phyloP scores from a whole-genome alignment of 2,329 filamentous ascomycete genomes.

The Diplodia mutila region DNA sequence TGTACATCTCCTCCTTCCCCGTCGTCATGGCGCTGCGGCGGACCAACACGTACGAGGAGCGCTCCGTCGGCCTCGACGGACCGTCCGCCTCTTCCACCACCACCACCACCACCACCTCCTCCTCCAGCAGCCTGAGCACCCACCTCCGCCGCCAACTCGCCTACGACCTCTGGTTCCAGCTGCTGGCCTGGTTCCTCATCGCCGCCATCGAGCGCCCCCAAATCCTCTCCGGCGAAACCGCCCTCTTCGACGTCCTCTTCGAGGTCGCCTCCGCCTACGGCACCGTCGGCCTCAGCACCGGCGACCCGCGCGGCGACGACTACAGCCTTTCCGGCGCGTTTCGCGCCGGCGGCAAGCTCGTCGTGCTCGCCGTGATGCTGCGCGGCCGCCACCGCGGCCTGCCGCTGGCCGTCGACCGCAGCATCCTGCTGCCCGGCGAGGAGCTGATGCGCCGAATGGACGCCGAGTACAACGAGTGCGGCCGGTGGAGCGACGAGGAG shows the following conservation, averaged over 20 bases:
- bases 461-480: conserved; percentile 31
- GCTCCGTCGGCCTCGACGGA: conserved; percentile 66
- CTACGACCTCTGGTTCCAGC: conserved; percentile 70
- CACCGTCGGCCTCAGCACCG: conserved; percentile 64
- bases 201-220: conserved; percentile 62
- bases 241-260: conserved; percentile 49
- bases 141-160: conserved; percentile 68
- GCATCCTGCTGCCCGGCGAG: conserved; percentile 38
- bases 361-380: conserved; percentile 62
- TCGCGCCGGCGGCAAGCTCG: conserved; percentile 60
- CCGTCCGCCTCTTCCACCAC: no score
- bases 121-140: conserved; percentile 38
- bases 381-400: conserved; percentile 37
- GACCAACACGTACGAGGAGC: conserved; percentile 73
- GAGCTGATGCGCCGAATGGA: conserved; percentile 42
- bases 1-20: conserved; percentile 68
- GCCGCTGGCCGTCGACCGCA: conserved; percentile 38
- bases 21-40: conserved; percentile 67
- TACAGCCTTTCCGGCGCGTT: conserved; percentile 62
- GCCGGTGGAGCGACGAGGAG: conserved; percentile 24
- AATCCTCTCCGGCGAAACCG: conserved; percentile 38
- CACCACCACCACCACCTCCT: conserved; percentile 22
- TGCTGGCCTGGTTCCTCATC: conserved; percentile 63
- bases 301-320: no score
- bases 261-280: conserved; percentile 64